Evolutionary conservation across 208 protist species (phyloP), one percentile per base, ranked within the genome.

Genomic region (Leishmania aethiopica): DNA sequence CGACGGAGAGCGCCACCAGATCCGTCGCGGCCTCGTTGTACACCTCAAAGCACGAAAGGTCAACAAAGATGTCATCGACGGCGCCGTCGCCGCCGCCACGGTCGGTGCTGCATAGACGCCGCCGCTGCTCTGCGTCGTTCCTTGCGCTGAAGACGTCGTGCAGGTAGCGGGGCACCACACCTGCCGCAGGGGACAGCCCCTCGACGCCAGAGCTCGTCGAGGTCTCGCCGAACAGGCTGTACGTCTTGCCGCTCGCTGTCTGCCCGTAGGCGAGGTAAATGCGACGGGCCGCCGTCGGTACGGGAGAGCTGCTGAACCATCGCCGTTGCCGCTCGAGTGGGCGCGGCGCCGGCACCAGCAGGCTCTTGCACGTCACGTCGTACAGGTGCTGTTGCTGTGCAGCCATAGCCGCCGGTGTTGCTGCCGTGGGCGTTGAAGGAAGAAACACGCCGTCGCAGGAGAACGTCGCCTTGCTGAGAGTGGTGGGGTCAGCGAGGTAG

Each of bases 171-270:
- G 88, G 89, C 47, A 93, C 90, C 51, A 96, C 81, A 28, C 90
- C 93, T 17, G 86, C 87, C 8, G 85, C 40, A 19, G 76, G 37
- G 10, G 66, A 53, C 28, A 75, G 66, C 11, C 19, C 76, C 25
- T 47, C 37, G 37, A 15, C 57, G 19, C 32, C 28, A n/a, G 11
- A 19, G 17, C 19, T 42, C 8, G 19, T 22, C 5, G 59, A 32
- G 6, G 77, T 59, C 3, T 83, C 83, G 0, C 94, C 94, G 79
- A 96, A 94, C 71, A 97, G 86, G 32, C 92, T 95, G 84, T 96
- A 91, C 40, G 93, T 96, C 80, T 97, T 97, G 47, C 95, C 95
- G 28, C 85, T 94, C 6, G 89, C 85, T n/a, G 95, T 97, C 78
- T 95, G 91, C 0, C 95, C 95, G 74, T 96, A 97, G n/a, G 93